Evolutionary conservation across 371 early-diverging fungal species (phyloP).

Genomic region (Rhizopus delemar): DNA sequence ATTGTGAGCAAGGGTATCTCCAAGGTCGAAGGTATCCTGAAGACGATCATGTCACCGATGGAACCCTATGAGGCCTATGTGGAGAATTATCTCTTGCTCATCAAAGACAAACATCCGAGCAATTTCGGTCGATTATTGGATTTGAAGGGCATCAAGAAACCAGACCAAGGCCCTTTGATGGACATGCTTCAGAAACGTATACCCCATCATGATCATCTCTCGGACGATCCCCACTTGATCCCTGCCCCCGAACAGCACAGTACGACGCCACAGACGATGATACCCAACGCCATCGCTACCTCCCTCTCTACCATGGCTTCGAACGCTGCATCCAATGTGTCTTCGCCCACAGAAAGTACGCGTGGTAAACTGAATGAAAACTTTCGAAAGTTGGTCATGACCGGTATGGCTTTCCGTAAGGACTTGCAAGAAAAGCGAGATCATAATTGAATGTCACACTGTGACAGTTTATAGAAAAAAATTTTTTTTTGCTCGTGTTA

Average conservation of each 20-base stretch:
- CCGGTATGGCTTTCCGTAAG: constrained; percentile 57
- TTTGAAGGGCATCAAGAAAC: constrained; percentile 74
- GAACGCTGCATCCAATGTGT: constrained; percentile 34
- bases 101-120: constrained; percentile 65
- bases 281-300: constrained; percentile 41
- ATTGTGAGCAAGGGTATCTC: constrained; percentile 79
- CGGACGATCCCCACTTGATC: constrained; percentile 41
- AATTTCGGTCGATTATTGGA: constrained; percentile 78
- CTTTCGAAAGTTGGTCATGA: constrained; percentile 53
- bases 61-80: constrained; percentile 85
- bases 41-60: constrained; percentile 84
- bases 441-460: neutral
- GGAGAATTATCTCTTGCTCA: constrained; percentile 84
- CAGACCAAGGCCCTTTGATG: constrained; percentile 56
- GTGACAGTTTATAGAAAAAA: neutral
- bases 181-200: constrained; percentile 57
- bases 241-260: constrained; percentile 11
- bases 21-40: constrained; percentile 82
- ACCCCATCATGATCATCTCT: constrained; percentile 25
- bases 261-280: neutral
- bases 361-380: constrained; percentile 51
- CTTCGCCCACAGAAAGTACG: constrained; percentile 25
- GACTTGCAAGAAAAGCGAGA: constrained; percentile 50
- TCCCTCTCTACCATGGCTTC: constrained; percentile 48
- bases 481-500: neutral